Conservation (phyloP, 129 eudicot species). For the Silybum marianum region DNA sequence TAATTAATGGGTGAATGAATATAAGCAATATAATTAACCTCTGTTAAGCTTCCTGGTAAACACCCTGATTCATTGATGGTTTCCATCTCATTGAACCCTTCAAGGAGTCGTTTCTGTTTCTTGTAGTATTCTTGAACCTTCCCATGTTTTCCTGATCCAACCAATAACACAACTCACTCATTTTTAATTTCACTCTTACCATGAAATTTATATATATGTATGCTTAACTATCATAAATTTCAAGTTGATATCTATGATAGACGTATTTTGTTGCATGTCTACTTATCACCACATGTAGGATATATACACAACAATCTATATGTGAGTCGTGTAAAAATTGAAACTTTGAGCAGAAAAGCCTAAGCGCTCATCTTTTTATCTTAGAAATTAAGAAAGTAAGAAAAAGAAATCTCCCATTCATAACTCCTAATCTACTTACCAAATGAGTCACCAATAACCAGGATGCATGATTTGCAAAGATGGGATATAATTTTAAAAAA, state of each 20-base stretch:
- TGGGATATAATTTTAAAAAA: too few relatives aligned
- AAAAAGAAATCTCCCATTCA: too few relatives aligned
- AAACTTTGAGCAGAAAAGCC: not conserved
- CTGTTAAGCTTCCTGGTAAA: conserved; percentile 68
- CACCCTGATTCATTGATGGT: conserved; percentile 64
- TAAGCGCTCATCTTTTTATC: not conserved
- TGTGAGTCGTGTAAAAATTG: not conserved
- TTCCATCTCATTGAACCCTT: conserved; percentile 93
- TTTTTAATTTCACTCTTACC: too few relatives aligned
- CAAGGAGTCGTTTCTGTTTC: conserved; percentile 77
- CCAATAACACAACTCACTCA: not conserved
- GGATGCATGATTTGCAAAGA: not conserved
- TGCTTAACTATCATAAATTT: not conserved
- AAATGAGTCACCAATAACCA: not conserved
- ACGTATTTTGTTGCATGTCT: not conserved
- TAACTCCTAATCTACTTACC: not conserved
- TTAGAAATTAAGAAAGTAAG: too few relatives aligned
- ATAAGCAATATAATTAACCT: conserved; percentile 44
- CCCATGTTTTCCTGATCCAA: conserved; percentile 56
- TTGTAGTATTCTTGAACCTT: conserved; percentile 80
- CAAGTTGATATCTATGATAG: not conserved
- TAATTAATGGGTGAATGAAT: not conserved
- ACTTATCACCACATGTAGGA: not conserved
- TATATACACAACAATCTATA: too few relatives aligned
- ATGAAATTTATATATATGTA: too few relatives aligned